Base-by-base conservation (phyloP, 2,329 filamentous ascomycete species). In the Thielaviopsis musarum region DNA sequence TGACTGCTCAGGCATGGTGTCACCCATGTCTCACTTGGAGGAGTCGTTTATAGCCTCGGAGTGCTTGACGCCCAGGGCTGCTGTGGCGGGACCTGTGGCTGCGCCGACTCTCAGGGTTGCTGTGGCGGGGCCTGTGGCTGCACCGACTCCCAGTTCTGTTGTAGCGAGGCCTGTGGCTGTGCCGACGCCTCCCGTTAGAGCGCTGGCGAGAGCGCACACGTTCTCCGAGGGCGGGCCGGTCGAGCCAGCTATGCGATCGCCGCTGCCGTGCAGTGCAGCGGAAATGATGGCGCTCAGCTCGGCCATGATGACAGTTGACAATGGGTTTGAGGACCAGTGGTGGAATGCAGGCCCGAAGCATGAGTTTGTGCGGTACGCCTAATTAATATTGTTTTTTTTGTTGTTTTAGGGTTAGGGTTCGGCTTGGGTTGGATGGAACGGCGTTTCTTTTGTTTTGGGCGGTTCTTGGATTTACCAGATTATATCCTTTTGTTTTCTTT, bases 321-420 rank as follows among this genome's bases (percentile, higher is more conserved):
- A 79, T 64, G 77, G 77, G 2, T 80, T 80, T 63, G 77, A 80
- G 68, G 74, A 76, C 62, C 77, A 80, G 66, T 79, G 77, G 77
- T 80, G 77, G 77, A 74, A 79, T 64, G 75, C 76, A 62, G 77
- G 76, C 1, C 59, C 67, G 45, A 28, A 26, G 21, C 26, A 28
- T 4, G 41, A 34, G n/a, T 51, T 12, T 34, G 19, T 41, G 24
- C 24, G 34, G 24, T 59, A 24, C 15, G 15, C 30, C 21, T 54
- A 22, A 45, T 19, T 24, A 12, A 58, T 48, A n/a, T 17, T 28
- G 30, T 26, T 59, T 52, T 28, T 13, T 57, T 48, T 21, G 5
- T 49, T 19, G 17, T n/a, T 49, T 10, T n/a, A n/a, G n/a, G n/a
- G n/a, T n/a, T n/a, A n/a, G 38, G 15, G 17, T 45, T 45, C 17